phyloP scores from a whole-genome alignment of 805 yeast genomes.

The Candida khao-thaluensis region DNA sequence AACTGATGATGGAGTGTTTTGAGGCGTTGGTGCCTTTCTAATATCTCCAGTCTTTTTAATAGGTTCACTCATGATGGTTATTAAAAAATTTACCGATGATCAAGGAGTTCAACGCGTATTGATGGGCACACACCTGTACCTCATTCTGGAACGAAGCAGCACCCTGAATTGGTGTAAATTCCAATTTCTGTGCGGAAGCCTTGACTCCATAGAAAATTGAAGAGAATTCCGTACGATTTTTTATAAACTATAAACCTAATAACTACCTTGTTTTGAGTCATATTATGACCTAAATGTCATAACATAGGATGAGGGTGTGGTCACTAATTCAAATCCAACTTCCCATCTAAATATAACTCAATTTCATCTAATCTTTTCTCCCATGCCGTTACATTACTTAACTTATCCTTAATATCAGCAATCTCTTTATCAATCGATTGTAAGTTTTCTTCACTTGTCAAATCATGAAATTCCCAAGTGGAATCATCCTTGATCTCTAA shows the following conservation, averaged over 20 bases:
- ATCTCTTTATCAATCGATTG: slow-evolving; percentile 75
- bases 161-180: no score
- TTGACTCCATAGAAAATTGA: no score
- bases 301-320: no score
- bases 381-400: slow-evolving; percentile 59
- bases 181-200: no score
- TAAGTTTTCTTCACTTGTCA: slow-evolving; percentile 65
- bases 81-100: slow-evolving; percentile 8
- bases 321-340: slow-evolving; percentile 1
- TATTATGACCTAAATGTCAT: no score
- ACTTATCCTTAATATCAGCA: slow-evolving; percentile 57
- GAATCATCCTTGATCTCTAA: slow-evolving; percentile 60
- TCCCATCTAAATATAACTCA: slow-evolving; percentile 50
- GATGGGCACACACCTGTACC: not conserved
- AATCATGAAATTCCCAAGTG: slow-evolving; percentile 58
- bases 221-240: no score
- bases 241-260: slow-evolving; percentile 4
- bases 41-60: slow-evolving; percentile 72
- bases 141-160: no score
- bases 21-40: slow-evolving; percentile 96
- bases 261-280: no score
- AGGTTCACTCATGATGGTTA: slow-evolving; percentile 71
- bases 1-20: slow-evolving; percentile 92
- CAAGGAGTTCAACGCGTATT: slow-evolving; percentile 7
- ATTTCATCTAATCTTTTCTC: slow-evolving; percentile 59